Conservation (phyloP, 75 land plant species). For the Selaginella tamariscina region DNA sequence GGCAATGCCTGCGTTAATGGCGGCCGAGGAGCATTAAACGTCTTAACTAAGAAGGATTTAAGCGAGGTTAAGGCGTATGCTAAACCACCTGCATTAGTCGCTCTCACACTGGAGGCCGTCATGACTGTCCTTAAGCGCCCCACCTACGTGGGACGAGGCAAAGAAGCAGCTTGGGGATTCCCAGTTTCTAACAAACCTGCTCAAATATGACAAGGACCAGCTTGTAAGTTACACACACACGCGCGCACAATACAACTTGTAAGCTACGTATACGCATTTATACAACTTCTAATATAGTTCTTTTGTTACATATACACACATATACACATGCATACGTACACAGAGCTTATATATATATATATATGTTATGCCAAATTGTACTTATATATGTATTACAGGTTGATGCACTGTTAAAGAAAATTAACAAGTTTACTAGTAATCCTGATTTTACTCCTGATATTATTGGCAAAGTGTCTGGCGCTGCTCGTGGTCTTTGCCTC, state of each 20-base stretch:
- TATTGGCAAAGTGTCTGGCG: slow-evolving; percentile 30
- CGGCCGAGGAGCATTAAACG: slow-evolving; percentile 28
- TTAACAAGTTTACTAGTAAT: slow-evolving; percentile 22
- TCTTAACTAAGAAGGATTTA: slow-evolving; percentile 28
- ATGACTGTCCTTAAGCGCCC: slow-evolving; percentile 29
- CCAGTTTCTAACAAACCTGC: slow-evolving; percentile 22
- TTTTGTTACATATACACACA: too few species aligned
- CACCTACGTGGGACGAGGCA: slow-evolving; percentile 27
- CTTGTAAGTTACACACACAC: too few species aligned
- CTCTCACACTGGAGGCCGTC: slow-evolving; percentile 25
- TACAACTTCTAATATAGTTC: too few species aligned
- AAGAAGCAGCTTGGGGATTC: slow-evolving; percentile 23
- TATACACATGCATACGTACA: too few species aligned
- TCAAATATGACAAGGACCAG: slow-evolving; percentile 25
- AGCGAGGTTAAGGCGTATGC: slow-evolving; percentile 33
- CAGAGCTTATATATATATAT: too few species aligned
- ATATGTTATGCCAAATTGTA: too few species aligned
- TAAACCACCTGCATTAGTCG: slow-evolving; percentile 28
- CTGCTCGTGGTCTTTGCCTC: slow-evolving; percentile 26
- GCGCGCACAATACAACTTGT: too few species aligned
- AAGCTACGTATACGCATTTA: too few species aligned
- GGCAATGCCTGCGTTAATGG: slow-evolving; percentile 24
- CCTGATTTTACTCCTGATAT: slow-evolving; percentile 27
- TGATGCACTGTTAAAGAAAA: slow-evolving; percentile 23
- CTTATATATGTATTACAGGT: slow-evolving; percentile 13